Base-by-base conservation (phyloP, 768 basidiomycete species). In the Leccinum arenicola region DNA sequence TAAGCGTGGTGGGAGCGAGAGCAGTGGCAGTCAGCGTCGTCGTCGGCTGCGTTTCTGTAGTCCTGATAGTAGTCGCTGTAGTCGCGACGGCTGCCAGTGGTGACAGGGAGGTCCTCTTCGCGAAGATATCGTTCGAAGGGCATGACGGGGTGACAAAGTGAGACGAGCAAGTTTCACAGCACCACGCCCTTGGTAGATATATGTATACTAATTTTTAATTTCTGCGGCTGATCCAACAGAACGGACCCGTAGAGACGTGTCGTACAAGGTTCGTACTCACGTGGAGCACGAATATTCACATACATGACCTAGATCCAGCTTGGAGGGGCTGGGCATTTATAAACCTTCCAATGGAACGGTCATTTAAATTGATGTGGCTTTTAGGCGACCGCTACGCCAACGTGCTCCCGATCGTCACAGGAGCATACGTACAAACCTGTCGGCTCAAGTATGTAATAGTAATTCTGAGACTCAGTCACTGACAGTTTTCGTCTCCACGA, bases 101-200 rank as follows among this genome's bases (percentile, higher is more conserved):
- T 17, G 57, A 48, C 15, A 2, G 48, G 2, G 19, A 56, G 56
- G 6, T 66, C 66, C 35, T 74, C 68, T 35, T 66, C 47, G 35
- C 69, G 56, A 10, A 80, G 70, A 64, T 80, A 80, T 57, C 66
- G 73, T 60, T 75, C 72, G 61, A 80, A 80, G 17, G 79, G 79
- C 77, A 78, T 78, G 48, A 12, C 17, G 15, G 19, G 45, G 23
- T 23, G 23, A 47, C 9, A 14, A 25, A 25, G 47, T 25, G 47
- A 48, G 47, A 48, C 47, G 15, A n/a, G 15, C 6, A 15, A 15
- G 27, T n/a, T 50, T 40, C 40, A 11, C 43, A 45, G 38, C 12
- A 38, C 17, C 40, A 19, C 40, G 19, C 27, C 27, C 27, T 29
- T 29, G 27, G 27, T 4, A 53, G 35, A 52, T 65, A 66, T 60